These are phyloP conservation scores for Camptophora hylomeconis DNA, from an alignment of 2,329 filamentous ascomycete species.

Conservation along the genomic window DNA sequence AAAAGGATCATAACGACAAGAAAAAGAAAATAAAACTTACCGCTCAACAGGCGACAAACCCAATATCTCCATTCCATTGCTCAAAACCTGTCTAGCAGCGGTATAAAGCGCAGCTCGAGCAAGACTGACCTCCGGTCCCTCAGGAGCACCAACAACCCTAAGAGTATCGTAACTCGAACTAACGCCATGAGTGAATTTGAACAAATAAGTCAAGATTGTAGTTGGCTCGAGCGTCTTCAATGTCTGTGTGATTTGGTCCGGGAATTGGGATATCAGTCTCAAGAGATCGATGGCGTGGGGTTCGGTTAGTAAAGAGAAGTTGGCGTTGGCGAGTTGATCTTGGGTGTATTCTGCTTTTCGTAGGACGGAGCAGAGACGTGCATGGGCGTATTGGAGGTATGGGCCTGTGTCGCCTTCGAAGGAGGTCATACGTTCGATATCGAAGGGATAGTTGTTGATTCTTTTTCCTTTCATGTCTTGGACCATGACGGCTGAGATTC, in stretches of 20 bases:
- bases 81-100: slow-evolving; percentile 47
- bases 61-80: slow-evolving; percentile 53
- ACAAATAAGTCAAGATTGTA: slow-evolving; percentile 53
- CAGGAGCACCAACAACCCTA: slow-evolving; percentile 47
- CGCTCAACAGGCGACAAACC: slow-evolving; percentile 53
- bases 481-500: slow-evolving; percentile 92
- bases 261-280: slow-evolving; percentile 49
- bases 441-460: slow-evolving; percentile 53
- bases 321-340: slow-evolving; percentile 39
- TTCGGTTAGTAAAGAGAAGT: slow-evolving; percentile 49
- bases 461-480: slow-evolving; percentile 94
- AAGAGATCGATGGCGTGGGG: slow-evolving; percentile 49
- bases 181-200: slow-evolving; percentile 51
- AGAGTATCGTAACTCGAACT: slow-evolving; percentile 50
- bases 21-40: too few relatives aligned
- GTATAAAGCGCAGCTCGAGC: slow-evolving; percentile 51
- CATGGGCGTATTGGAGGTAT: slow-evolving; percentile 52
- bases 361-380: slow-evolving; percentile 44
- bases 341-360: slow-evolving; percentile 40
- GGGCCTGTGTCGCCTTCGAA: slow-evolving; percentile 55
- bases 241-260: slow-evolving; percentile 50
- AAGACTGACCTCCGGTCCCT: slow-evolving; percentile 44
- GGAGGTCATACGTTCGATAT: slow-evolving; percentile 51
- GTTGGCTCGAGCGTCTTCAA: slow-evolving; percentile 54
- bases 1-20: too few relatives aligned